Conservation (phyloP, 1,284 basidiomycete species). For the Leccinum fuscescens region DNA sequence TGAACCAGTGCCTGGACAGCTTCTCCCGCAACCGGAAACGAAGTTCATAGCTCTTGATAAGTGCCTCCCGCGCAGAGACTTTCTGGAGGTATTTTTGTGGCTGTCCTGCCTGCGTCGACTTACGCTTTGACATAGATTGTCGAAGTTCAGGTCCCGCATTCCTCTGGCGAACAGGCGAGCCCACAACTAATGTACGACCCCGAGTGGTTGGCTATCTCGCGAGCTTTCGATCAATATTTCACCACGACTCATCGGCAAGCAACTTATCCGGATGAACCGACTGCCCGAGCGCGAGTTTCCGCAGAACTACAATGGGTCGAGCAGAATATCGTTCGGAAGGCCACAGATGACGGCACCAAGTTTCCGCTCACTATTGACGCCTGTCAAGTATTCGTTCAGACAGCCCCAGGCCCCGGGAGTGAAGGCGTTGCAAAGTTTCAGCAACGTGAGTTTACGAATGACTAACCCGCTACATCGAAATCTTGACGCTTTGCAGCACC, state of each 20-base stretch:
- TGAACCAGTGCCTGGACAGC: slow-evolving; percentile 35
- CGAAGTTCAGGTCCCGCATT: slow-evolving; percentile 47
- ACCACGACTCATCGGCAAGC: slow-evolving; percentile 50
- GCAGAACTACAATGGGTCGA: slow-evolving; percentile 69
- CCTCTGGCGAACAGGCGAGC: slow-evolving; percentile 13
- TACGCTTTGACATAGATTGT: slow-evolving; percentile 52
- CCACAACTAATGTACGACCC: slow-evolving; percentile 70
- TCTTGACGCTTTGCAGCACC: slow-evolving; percentile 17
- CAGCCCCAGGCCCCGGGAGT: slow-evolving; percentile 62
- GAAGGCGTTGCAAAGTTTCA: slow-evolving; percentile 37
- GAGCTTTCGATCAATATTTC: slow-evolving; percentile 81
- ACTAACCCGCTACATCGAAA: background rate
- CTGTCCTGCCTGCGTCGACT: slow-evolving; percentile 1
- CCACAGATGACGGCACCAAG: slow-evolving; percentile 29
- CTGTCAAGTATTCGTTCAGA: slow-evolving; percentile 72
- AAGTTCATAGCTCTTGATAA: slow-evolving; percentile 93
- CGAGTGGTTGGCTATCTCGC: slow-evolving; percentile 92
- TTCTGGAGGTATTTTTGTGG: slow-evolving; percentile 71
- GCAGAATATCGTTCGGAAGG: slow-evolving; percentile 44
- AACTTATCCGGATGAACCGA: slow-evolving; percentile 58
- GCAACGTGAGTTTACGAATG: slow-evolving; percentile 48
- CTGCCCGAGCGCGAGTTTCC: slow-evolving; percentile 58
- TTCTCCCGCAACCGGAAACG: slow-evolving; percentile 45
- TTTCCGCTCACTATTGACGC: slow-evolving; percentile 33
- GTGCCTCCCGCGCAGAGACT: slow-evolving; percentile 78